Percentiles rank a stretch among this genome's conserved stretches.
These are phyloP conservation scores for Rutstroemia sp. DNA, from an alignment of 2,329 filamentous ascomycete genomes.

Conservation along the genomic window DNA sequence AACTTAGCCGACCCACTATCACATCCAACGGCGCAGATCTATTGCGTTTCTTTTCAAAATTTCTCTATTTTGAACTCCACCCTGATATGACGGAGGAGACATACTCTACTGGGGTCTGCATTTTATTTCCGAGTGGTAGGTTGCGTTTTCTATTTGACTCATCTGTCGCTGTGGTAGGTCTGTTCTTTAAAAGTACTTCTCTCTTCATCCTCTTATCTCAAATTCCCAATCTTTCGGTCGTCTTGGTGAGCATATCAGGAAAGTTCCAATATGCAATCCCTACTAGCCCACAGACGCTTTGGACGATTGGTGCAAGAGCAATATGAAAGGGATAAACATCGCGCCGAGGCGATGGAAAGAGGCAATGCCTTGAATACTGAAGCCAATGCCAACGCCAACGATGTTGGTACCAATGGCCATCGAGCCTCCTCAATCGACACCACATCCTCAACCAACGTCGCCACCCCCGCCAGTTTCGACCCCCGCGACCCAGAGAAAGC, in stretches of 20 bases:
- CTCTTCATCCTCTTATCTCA: neutral
- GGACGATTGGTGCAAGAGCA: conserved; percentile 12
- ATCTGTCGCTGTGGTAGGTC: neutral
- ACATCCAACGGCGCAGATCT: too few relatives aligned
- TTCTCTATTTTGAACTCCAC: neutral
- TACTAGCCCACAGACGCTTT: conserved; percentile 18
- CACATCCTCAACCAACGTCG: conserved; percentile 6
- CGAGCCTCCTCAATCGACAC: conserved; percentile 14
- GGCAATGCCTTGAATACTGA: conserved; percentile 15
- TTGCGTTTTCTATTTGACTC: too few relatives aligned
- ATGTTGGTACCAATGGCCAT: conserved; percentile 1
- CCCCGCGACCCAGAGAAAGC: conserved; percentile 15
- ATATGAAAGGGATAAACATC: conserved; percentile 18
- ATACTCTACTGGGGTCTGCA: too few relatives aligned
- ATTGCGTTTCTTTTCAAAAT: neutral
- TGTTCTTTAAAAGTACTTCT: neutral
- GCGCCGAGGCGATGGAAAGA: conserved; percentile 16
- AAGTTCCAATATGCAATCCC: conserved; percentile 16
- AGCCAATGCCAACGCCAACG: neutral
- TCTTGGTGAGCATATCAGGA: neutral
- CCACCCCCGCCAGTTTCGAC: conserved; percentile 1
- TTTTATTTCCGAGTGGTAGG: neutral
- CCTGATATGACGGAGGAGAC: neutral
- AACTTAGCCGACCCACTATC: neutral
- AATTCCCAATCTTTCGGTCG: neutral